phyloP scores from a whole-genome alignment of 1,284 basidiomycete species.

The Ceratobasidium sp. region DNA sequence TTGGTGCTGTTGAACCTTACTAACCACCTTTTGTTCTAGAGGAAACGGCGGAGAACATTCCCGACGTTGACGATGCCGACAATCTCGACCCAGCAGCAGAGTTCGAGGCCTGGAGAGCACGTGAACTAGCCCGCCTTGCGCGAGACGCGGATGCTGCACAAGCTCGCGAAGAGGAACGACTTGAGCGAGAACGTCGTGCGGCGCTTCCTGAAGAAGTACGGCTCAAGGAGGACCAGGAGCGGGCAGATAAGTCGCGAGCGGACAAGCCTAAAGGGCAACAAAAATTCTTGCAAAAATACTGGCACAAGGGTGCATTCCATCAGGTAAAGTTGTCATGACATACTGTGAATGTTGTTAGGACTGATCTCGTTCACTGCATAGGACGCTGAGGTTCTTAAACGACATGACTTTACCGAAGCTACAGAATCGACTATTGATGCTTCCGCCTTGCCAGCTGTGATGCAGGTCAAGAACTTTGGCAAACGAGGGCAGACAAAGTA shows the following conservation, averaged over 20 bases:
- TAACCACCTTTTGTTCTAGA: constrained; percentile 59
- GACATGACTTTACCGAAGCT: constrained; percentile 88
- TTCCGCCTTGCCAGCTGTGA: constrained; percentile 87
- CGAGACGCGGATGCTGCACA: constrained; percentile 88
- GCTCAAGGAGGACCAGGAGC: constrained; percentile 88
- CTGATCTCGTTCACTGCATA: constrained; percentile 50
- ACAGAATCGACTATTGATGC: constrained; percentile 90
- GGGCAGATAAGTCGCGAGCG: constrained; percentile 79
- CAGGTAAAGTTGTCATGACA: constrained; percentile 63
- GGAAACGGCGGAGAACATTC: constrained; percentile 82
- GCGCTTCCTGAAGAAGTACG: constrained; percentile 93
- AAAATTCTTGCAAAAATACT: constrained; percentile 97
- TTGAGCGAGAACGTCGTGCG: constrained; percentile 89
- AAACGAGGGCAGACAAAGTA: constrained; percentile 93
- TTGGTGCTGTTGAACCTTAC: constrained; percentile 7
- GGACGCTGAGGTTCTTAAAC: constrained; percentile 89
- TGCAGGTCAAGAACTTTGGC: constrained; percentile 98
- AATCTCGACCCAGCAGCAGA: constrained; percentile 90
- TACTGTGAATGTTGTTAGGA: not conserved
- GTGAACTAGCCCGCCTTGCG: constrained; percentile 91
- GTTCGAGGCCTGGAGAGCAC: constrained; percentile 94
- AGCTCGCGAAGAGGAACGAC: constrained; percentile 80
- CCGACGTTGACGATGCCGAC: constrained; percentile 95
- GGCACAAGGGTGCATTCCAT: constrained; percentile 99
- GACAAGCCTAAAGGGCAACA: constrained; percentile 89